These are phyloP conservation scores for Onygena corvina DNA, from an alignment of 2,329 filamentous ascomycete genomes.

Conservation along the genomic window DNA sequence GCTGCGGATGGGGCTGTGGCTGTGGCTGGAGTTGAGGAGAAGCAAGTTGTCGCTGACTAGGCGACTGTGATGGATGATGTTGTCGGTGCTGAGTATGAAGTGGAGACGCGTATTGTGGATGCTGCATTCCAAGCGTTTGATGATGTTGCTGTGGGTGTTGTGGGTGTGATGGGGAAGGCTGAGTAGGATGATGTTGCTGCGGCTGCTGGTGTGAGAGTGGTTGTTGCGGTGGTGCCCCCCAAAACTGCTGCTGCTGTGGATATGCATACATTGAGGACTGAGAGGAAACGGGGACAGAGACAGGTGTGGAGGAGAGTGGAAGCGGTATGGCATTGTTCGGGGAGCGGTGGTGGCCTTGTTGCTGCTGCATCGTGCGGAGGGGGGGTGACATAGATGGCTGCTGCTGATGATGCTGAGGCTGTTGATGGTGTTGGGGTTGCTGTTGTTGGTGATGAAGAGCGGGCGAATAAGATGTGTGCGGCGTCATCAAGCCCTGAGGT, in stretches of 20 bases:
- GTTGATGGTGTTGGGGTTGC: neutral
- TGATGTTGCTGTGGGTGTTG: conserved; percentile 21
- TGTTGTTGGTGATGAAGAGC: conserved; percentile 41
- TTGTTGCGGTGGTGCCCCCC: conserved; percentile 28
- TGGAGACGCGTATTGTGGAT: conserved; percentile 31
- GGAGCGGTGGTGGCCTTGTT: conserved; percentile 49
- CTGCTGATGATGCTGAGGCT: conserved; percentile 25
- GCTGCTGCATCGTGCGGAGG: conserved; percentile 56
- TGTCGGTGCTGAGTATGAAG: conserved; percentile 25
- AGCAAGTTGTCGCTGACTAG: conserved; percentile 28
- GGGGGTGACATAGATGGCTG: conserved; percentile 61
- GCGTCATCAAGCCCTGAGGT: conserved; percentile 36
- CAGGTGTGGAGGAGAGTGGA: conserved; percentile 42
- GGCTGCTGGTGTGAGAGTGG: conserved; percentile 18
- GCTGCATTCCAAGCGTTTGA: conserved; percentile 29
- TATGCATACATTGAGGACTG: conserved; percentile 40
- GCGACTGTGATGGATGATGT: conserved; percentile 32
- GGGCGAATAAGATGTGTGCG: conserved; percentile 54
- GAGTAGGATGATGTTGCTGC: conserved; percentile 42
- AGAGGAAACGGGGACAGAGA: conserved; percentile 22
- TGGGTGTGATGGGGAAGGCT: conserved; percentile 44
- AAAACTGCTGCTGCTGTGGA: conserved; percentile 46
- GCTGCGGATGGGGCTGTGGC: conserved; percentile 26
- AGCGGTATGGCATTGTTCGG: conserved; percentile 54
- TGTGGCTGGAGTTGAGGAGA: conserved; percentile 26